Percentiles rank a stretch among this genome's conserved stretches.
These are phyloP conservation scores for Gryganskiella cystojenkinii DNA, from an alignment of 192 early-diverging fungal species.

Conservation along the genomic window DNA sequence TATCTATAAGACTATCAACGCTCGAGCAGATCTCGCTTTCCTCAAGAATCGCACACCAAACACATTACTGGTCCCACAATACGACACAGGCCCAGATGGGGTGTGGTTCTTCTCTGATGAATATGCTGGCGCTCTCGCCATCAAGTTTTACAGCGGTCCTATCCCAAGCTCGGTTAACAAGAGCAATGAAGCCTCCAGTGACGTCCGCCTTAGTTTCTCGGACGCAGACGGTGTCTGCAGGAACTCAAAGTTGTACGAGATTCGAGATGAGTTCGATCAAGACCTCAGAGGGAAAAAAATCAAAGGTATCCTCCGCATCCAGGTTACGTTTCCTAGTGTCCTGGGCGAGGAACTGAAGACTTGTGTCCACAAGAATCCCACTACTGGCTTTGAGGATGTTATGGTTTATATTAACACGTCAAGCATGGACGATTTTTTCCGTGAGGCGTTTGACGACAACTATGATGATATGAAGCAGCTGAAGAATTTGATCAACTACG, in stretches of 20 bases:
- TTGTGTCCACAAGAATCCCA: constrained; percentile 5
- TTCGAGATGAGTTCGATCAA: constrained; percentile 6
- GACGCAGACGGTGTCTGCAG: not conserved
- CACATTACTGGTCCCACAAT: not conserved
- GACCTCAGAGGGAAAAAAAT: not conserved
- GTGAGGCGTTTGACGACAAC: constrained; percentile 1
- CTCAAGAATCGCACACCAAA: constrained; percentile 20
- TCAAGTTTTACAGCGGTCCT: constrained; percentile 14
- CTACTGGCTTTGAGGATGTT: constrained; percentile 15
- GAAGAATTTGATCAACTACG: no score
- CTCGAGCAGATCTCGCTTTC: constrained; percentile 12
- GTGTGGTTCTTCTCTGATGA: constrained; percentile 24
- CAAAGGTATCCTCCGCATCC: constrained; percentile 29
- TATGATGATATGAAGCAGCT: not conserved
- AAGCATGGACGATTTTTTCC: constrained; percentile 24
- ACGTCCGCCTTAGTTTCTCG: constrained; percentile 16
- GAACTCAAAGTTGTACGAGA: not conserved
- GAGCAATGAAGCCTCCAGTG: constrained; percentile 23
- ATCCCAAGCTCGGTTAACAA: not conserved
- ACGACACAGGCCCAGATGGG: constrained; percentile 24
- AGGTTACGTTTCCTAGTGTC: constrained; percentile 22
- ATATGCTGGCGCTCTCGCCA: constrained; percentile 25
- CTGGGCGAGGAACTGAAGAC: not conserved
- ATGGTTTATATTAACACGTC: constrained; percentile 23
- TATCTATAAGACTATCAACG: no score